These are phyloP conservation scores for Arabidopsis thaliana DNA, from an alignment of 345 rosid genomes.

Conservation along the genomic window TAIR10.1 NC_003076.8:16881001-16881500, in stretches of 20 bases:
- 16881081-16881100: not conserved
- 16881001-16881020: too few relatives aligned
- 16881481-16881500: too few relatives aligned
- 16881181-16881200: too few relatives aligned
- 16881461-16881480: too few relatives aligned
- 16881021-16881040: too few relatives aligned
- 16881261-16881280: conserved; percentile 12
- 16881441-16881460: too few relatives aligned
- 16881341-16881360: not conserved
- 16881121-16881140: too few relatives aligned
- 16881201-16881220: not conserved
- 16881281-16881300: not conserved
- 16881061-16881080: not conserved
- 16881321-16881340: not conserved
- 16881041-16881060: not conserved
- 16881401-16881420: too few relatives aligned
- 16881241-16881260: not conserved
- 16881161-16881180: too few relatives aligned
- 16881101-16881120: not conserved
- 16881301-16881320: too few relatives aligned
- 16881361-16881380: conserved; percentile 49
- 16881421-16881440: too few relatives aligned
- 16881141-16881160: too few relatives aligned
- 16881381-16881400: not conserved
- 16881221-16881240: conserved; percentile 10